Base-by-base conservation (phyloP, 495 filamentous ascomycete genomes). In the Penicillium cosmopolitanum region DNA sequence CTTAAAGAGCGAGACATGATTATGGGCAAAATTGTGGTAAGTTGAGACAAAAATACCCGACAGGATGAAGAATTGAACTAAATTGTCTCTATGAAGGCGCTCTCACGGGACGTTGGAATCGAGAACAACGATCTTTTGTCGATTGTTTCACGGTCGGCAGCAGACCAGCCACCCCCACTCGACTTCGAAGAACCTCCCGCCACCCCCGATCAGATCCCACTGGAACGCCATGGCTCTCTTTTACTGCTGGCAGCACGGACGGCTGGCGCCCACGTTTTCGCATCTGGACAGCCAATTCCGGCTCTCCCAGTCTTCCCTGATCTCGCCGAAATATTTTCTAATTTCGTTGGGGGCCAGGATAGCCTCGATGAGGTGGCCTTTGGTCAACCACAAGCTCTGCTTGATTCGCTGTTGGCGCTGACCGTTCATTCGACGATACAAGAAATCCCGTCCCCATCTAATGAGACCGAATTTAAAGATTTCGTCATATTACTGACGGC, bases 1-100 rank as follows among this genome's bases (percentile, higher is more conserved):
- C 72, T 93, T 12, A 81, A 83, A 63, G 82, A 84, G 50, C 76
- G 87, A 50, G 89, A 91, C 61, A 82, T 84, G 43, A 84, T 89
- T n/a, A 80, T 92, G 50, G 90, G 90, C 5, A 89, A 93, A 65
- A 78, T 96, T 46, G 84, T 85, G 54, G 89, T 92, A 78, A 59
- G 87, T 81, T 44, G 8, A 50, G 16, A 16, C 42, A 8, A 44
- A 16, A 1, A 44, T 31, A 31, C 28, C 28, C 28, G 1, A 31
- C 5, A 31, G 8, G 8, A 31, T 31, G 28, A 31, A 31, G 6
- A 31, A 31, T 31, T 8, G 28, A 31, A 31, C 28, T 31, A 9
- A 31, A 31, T 31, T 42, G 50, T 66, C 31, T 67, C 61, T 52
- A 40, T 38, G 9, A 47, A 91, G 87, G 87, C 90, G 42, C 76